Evolutionary conservation across 169 alveolate species (phyloP), one percentile per base, ranked within the genome.

Genomic region (Theileria sp.): DNA sequence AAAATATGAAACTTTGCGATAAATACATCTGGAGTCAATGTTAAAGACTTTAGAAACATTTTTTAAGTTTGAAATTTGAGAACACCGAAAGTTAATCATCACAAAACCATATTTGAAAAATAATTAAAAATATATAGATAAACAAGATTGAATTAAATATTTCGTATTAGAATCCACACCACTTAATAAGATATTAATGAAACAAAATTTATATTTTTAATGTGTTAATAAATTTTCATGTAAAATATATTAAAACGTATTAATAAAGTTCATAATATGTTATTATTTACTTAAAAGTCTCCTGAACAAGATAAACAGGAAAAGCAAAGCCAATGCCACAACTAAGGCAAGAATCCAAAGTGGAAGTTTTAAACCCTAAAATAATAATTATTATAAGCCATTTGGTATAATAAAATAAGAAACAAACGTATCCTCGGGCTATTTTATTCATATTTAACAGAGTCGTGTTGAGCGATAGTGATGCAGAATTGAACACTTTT

Each of bases 401-500:
- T 44, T 44, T 13, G 12, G 54, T 44, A 10, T 44, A 44, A 44
- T 44, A 44, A 21, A 6, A 5, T 15, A 15, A 15, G 25, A 64
- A 64, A 64, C 72, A 3, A 32, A 64, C 72, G 25, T 64, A 64
- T n/a, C 72, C 72, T 38, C 44, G 32, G 13, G 72, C 72, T n/a
- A 64, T 64, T 21, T 21, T 64, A 21, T 13, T 64, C 89, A 83
- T 83, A 65, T 83, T 83, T 15, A 64, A 49, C 68, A 83, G 61
- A 4, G 82, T 68, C 23, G 66, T 73, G 38, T 77, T 83, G 44
- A 83, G 79, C 23, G 80, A 61, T 8, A 58, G 60, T 8, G 77
- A 74, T 17, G 89, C 89, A 21, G 80, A 80, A 60, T 85, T 87
- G 30, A 78, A 85, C 19, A 82, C 80, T 17, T 83, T 64, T 15